phyloP scores from a whole-genome alignment of 1,284 basidiomycete species.

The Porphyrellus sp. region DNA sequence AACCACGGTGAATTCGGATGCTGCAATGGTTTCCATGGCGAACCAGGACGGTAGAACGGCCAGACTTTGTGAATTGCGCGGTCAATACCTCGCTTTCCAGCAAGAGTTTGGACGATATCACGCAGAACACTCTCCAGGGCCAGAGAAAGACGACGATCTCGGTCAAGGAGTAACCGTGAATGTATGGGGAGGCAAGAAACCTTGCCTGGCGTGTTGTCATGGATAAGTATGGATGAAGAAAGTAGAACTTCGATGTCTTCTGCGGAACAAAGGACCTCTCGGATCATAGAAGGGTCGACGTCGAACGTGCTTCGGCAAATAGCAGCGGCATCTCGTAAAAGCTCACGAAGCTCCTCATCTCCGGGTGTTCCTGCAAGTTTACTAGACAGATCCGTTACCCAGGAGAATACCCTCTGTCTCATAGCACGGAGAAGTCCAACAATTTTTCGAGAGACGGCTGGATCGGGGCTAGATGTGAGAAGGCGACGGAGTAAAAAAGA shows the following conservation, averaged over 20 bases:
- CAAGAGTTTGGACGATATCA: constrained; percentile 6
- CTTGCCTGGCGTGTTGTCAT: background rate
- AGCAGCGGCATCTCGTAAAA: background rate
- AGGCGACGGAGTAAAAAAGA: constrained; percentile 12
- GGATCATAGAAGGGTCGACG: background rate
- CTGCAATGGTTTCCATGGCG: constrained; percentile 33
- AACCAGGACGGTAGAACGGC: constrained; percentile 33
- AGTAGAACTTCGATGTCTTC: background rate
- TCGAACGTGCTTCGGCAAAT: constrained; percentile 6
- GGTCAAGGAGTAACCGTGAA: constrained; percentile 19
- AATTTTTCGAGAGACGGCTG: background rate
- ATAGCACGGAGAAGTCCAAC: background rate
- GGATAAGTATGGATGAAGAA: background rate
- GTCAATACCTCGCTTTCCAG: constrained; percentile 30
- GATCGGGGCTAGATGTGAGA: background rate
- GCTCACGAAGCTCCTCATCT: background rate
- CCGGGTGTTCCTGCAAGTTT: background rate
- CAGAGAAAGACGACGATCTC: constrained; percentile 30
- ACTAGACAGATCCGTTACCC: background rate
- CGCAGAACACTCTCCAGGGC: background rate
- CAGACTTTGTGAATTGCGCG: constrained; percentile 38
- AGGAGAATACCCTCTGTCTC: background rate
- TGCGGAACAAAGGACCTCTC: background rate
- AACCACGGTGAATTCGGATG: constrained; percentile 40
- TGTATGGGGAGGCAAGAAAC: background rate